Evolutionary conservation across 495 filamentous ascomycete genomes (phyloP).

Genomic region (Thozetella sp.): DNA sequence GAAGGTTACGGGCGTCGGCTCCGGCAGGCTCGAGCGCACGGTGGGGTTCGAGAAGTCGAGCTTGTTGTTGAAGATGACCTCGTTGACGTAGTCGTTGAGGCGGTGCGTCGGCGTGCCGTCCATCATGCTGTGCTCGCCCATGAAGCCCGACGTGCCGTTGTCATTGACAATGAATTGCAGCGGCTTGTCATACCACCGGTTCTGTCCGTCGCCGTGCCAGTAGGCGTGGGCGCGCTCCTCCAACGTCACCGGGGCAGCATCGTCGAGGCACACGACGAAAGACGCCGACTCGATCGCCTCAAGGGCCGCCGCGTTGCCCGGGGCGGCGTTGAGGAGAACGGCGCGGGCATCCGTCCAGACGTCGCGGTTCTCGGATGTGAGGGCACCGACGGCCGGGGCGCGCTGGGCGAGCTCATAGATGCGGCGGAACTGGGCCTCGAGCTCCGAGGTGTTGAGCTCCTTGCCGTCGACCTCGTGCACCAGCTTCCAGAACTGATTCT

Average conservation of each 20-base stretch:
- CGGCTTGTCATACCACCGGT: slow-evolving; percentile 99
- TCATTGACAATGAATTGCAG: slow-evolving; percentile 98
- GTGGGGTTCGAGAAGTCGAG: slow-evolving; percentile 78
- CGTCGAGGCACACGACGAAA: slow-evolving; percentile 93
- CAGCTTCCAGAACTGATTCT: slow-evolving; percentile 96
- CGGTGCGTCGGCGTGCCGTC: slow-evolving; percentile 97
- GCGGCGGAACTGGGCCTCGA: slow-evolving; percentile 83
- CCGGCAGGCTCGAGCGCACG: slow-evolving; percentile 81
- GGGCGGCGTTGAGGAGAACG: slow-evolving; percentile 70
- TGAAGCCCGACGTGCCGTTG: slow-evolving; percentile 97
- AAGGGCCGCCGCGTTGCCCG: slow-evolving; percentile 74
- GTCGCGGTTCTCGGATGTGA: slow-evolving; percentile 93
- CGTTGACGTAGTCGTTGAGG: slow-evolving; percentile 91
- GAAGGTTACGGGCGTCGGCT: slow-evolving; percentile 79
- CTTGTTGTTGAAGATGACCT: slow-evolving; percentile 86
- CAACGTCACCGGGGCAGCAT: slow-evolving; percentile 87
- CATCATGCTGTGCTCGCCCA: slow-evolving; percentile 99
- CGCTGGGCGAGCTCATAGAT: slow-evolving; percentile 79
- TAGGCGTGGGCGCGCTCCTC: slow-evolving; percentile 95
- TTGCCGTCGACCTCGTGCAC: slow-evolving; percentile 73
- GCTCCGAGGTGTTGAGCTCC: slow-evolving; percentile 82
- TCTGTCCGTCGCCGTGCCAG: slow-evolving; percentile 96
- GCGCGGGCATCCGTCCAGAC: slow-evolving; percentile 87
- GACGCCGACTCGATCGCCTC: slow-evolving; percentile 86
- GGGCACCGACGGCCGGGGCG: slow-evolving; percentile 74